A percentile compares a stretch with the other conserved stretches of the same genome.
These are phyloP conservation scores for Gastrodia elata DNA, from an alignment of 106 monocot species.

Conservation along the genomic window DNA sequence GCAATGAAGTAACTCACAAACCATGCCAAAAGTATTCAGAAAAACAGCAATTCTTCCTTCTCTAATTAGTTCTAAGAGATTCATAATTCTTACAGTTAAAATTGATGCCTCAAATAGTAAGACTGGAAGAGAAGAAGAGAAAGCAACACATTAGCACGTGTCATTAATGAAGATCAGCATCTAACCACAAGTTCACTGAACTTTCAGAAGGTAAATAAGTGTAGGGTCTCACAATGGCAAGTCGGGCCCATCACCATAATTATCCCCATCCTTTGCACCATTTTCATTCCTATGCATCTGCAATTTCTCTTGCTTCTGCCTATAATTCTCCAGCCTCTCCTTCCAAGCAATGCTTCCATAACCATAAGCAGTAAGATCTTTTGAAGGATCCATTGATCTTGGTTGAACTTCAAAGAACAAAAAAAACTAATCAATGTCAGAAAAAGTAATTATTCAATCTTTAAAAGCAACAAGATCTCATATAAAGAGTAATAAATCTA, in stretches of 20 bases:
- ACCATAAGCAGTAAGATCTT: slow-evolving; percentile 89
- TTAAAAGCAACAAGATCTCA: background rate
- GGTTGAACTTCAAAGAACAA: slow-evolving; percentile 66
- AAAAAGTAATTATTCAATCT: background rate
- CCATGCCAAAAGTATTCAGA: background rate
- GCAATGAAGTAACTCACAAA: background rate
- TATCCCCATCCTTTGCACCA: slow-evolving; percentile 57
- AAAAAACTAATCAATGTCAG: background rate
- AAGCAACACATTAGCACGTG: background rate
- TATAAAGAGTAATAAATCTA: background rate
- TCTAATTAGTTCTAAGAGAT: background rate
- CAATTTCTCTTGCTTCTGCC: slow-evolving; percentile 76
- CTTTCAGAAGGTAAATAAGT: background rate
- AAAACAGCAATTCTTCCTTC: background rate
- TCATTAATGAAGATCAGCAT: background rate
- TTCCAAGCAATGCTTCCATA: slow-evolving; percentile 98
- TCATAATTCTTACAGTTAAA: background rate
- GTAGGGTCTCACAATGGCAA: slow-evolving; percentile 61
- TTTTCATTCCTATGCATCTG: slow-evolving; percentile 46
- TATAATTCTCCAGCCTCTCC: slow-evolving; percentile 87
- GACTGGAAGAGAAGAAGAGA: background rate
- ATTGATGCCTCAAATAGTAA: background rate
- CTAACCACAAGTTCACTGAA: background rate
- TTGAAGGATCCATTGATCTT: slow-evolving; percentile 96
- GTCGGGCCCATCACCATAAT: slow-evolving; percentile 55